Evolutionary conservation across 2,329 filamentous ascomycete species (phyloP).

Genomic region (Sporothrix brasiliensis): DNA sequence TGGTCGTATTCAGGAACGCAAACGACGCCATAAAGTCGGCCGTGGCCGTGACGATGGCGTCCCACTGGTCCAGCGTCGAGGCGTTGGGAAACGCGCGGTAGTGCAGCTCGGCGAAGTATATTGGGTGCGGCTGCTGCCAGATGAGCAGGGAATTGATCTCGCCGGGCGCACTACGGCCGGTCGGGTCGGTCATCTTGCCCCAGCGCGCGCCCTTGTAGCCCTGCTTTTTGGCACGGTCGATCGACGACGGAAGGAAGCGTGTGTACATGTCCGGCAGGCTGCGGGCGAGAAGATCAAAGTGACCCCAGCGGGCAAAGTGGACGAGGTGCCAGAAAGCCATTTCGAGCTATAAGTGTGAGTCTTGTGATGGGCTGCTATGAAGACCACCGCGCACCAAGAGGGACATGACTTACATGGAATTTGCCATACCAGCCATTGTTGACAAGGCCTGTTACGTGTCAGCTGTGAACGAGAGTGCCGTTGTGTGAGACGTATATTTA

Average conservation of each 20-base stretch:
- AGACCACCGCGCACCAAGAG: too few species aligned
- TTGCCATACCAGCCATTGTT: conserved; percentile 62
- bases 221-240: conserved; percentile 45
- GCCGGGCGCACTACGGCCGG: conserved; percentile 58
- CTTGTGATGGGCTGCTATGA: neutral
- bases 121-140: conserved; percentile 65
- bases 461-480: neutral
- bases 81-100: conserved; percentile 51
- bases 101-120: conserved; percentile 62
- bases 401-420: conserved; percentile 48
- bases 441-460: conserved; percentile 46
- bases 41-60: conserved; percentile 52
- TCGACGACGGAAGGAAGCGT: conserved; percentile 49
- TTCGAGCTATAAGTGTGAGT: conserved; percentile 46
- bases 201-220: conserved; percentile 51
- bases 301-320: conserved; percentile 56
- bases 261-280: conserved; percentile 52
- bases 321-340: conserved; percentile 58
- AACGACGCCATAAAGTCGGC: conserved; percentile 64
- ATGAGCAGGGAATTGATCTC: conserved; percentile 64
- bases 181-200: conserved; percentile 62
- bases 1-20: conserved; percentile 57
- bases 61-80: conserved; percentile 56
- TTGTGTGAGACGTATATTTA: neutral
- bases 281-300: conserved; percentile 50